Percentiles rank a stretch among this genome's conserved stretches.
phyloP scores from a whole-genome alignment of 257 asterid genomes.

The Salvia rosmarinus region DNA sequence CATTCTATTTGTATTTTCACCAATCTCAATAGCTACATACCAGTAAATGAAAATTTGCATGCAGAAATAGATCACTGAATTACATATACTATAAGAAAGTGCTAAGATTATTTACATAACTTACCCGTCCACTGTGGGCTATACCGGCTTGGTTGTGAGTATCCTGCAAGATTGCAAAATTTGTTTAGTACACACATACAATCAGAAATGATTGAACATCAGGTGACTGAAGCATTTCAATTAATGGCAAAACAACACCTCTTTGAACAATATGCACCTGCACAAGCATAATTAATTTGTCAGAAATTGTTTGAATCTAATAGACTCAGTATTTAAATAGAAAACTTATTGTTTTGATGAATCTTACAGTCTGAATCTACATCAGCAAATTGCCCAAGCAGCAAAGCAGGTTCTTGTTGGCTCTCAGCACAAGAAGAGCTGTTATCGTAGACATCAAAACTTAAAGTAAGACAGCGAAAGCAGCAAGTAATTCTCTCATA shows the following conservation, averaged over 20 bases:
- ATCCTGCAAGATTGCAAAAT: slow-evolving; percentile 53
- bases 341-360: slow-evolving; percentile 36
- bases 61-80: background rate
- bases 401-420: slow-evolving; percentile 97
- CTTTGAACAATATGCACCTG: slow-evolving; percentile 98
- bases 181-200: background rate
- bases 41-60: slow-evolving; percentile 13
- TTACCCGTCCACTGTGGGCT: slow-evolving; percentile 96
- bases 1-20: background rate
- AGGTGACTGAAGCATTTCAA: slow-evolving; percentile 89
- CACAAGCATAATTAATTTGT: slow-evolving; percentile 28
- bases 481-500: background rate
- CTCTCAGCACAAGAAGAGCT: slow-evolving; percentile 97
- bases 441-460: slow-evolving; percentile 33
- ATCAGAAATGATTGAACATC: slow-evolving; percentile 58
- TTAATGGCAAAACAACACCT: slow-evolving; percentile 93
- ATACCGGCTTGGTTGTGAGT: slow-evolving; percentile 97
- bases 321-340: background rate
- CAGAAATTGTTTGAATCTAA: background rate
- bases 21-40: slow-evolving; percentile 27
- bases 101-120: slow-evolving; percentile 33
- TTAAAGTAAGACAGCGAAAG: slow-evolving; percentile 25
- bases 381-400: slow-evolving; percentile 97
- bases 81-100: slow-evolving; percentile 5
- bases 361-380: slow-evolving; percentile 99